Percentiles rank a stretch among this genome's conserved stretches.
phyloP scores from a whole-genome alignment of 2,329 filamentous ascomycete genomes.

The Botrytis sinoallii region DNA sequence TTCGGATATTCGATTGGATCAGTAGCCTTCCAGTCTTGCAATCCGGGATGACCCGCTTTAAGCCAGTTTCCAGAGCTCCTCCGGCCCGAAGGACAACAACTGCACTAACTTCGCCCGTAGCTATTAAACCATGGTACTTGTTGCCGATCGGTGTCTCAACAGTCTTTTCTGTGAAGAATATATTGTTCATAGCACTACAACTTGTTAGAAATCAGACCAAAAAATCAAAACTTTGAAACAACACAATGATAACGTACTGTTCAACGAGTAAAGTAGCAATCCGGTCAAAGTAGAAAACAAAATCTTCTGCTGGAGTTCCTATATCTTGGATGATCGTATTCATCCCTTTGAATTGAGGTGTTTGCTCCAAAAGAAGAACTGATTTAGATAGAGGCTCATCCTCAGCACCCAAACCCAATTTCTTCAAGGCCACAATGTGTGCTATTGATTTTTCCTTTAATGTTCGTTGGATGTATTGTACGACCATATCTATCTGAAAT shows the following conservation, averaged over 20 bases:
- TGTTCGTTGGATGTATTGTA: conserved; percentile 86
- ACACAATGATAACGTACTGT: conserved; percentile 46
- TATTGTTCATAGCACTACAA: conserved; percentile 70
- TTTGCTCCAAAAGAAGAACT: conserved; percentile 71
- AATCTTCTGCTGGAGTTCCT: conserved; percentile 77
- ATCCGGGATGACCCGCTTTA: conserved; percentile 88
- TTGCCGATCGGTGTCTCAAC: conserved; percentile 70
- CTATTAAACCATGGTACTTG: conserved; percentile 67
- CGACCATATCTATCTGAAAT: conserved; percentile 71
- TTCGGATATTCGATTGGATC: conserved; percentile 83
- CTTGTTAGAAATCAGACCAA: conserved; percentile 16
- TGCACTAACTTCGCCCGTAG: conserved; percentile 74
- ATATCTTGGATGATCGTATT: conserved; percentile 86
- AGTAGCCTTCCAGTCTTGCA: conserved; percentile 84
- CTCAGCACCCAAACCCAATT: conserved; percentile 69
- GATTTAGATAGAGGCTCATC: conserved; percentile 71
- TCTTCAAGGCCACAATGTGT: conserved; percentile 75
- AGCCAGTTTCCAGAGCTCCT: conserved; percentile 79
- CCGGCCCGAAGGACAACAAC: conserved; percentile 88
- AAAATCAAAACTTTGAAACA: neutral
- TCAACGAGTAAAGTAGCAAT: conserved; percentile 83
- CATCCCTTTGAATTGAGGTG: conserved; percentile 80
- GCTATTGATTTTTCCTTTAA: conserved; percentile 79
- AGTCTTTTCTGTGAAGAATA: conserved; percentile 61
- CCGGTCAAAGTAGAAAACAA: conserved; percentile 96